phyloP scores from a whole-genome alignment of 2,329 filamentous ascomycete genomes.

The Pestalotiopsis sp. region DNA sequence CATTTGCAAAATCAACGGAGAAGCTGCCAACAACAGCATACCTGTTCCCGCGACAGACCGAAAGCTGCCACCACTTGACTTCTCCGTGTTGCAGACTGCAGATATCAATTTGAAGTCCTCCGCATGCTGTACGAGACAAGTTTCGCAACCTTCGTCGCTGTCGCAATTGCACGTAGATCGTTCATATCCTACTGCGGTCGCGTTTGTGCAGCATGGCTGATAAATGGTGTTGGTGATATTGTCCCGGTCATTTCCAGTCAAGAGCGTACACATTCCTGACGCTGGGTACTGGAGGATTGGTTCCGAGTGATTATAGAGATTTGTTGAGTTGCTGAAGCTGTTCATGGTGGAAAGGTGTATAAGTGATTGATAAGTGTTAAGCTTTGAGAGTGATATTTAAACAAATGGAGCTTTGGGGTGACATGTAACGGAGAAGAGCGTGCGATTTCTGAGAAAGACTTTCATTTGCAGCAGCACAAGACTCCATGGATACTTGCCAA shows the following conservation, averaged over 20 bases:
- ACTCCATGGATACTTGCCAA: background rate
- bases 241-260: background rate
- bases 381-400: background rate
- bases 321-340: background rate
- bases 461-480: no score
- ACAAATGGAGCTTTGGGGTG: background rate
- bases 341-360: background rate
- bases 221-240: background rate
- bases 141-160: background rate
- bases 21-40: background rate
- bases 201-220: background rate
- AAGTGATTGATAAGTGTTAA: background rate
- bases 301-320: background rate
- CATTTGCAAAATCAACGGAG: background rate
- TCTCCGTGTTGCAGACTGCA: background rate
- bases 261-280: background rate
- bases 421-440: no score
- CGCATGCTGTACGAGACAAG: background rate
- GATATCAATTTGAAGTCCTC: slow-evolving; percentile 2
- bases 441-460: no score
- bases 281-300: background rate
- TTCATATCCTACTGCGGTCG: background rate
- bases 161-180: background rate
- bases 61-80: background rate
- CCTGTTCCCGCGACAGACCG: background rate